These are phyloP conservation scores for Mortierella sp. DNA, from an alignment of 371 early-diverging fungal species.

Conservation along the genomic window DNA sequence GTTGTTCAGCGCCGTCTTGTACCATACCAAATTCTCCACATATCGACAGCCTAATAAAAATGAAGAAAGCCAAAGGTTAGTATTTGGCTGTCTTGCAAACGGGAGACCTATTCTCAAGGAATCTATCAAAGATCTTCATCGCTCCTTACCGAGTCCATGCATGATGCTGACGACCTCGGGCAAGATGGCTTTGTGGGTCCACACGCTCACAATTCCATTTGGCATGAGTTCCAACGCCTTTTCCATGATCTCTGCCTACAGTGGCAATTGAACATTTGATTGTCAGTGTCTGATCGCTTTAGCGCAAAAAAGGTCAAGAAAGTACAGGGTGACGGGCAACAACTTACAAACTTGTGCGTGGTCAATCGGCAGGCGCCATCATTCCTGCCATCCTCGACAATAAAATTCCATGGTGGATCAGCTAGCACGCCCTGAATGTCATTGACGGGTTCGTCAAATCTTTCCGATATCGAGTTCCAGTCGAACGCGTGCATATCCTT, in stretches of 20 bases:
- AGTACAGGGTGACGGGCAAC: not conserved
- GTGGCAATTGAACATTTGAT: not conserved
- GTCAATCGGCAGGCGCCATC: slow-evolving; percentile 65
- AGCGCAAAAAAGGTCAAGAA: not conserved
- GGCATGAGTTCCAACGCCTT: slow-evolving; percentile 64
- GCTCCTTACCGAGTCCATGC: slow-evolving; percentile 63
- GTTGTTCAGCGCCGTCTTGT: slow-evolving; percentile 70
- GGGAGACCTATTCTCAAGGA: not conserved
- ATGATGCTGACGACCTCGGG: slow-evolving; percentile 71
- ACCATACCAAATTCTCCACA: slow-evolving; percentile 79
- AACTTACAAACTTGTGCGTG: slow-evolving; percentile 57
- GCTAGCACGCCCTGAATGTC: slow-evolving; percentile 68
- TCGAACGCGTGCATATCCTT: slow-evolving; percentile 35
- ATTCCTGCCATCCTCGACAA: slow-evolving; percentile 66
- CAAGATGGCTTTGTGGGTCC: slow-evolving; percentile 73
- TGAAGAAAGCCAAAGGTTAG: not conserved
- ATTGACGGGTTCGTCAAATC: slow-evolving; percentile 37
- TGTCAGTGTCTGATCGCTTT: not conserved
- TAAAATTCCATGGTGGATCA: slow-evolving; percentile 77
- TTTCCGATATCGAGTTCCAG: slow-evolving; percentile 46
- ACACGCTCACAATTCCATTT: slow-evolving; percentile 71
- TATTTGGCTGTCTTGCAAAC: not conserved
- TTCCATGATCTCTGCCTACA: slow-evolving; percentile 62
- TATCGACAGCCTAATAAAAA: slow-evolving; percentile 65
- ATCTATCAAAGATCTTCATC: not conserved